Conservation (phyloP, 116 monocot species). For the Zostera marina region DNA sequence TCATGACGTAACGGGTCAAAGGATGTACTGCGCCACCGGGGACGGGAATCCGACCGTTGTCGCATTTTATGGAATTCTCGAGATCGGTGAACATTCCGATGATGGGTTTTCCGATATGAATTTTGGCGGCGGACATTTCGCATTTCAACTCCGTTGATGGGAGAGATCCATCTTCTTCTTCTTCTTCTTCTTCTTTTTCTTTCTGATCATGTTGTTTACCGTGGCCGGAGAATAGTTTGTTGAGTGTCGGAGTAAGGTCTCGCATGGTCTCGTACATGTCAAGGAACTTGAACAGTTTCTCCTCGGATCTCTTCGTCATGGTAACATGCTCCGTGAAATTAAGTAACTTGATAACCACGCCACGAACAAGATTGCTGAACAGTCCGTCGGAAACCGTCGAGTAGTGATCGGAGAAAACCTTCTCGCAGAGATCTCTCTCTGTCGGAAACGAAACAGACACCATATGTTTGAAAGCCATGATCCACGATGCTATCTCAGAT, state of each 20-base stretch:
- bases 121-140: slow-evolving; percentile 15
- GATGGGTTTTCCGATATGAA: slow-evolving; percentile 32
- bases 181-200: no score
- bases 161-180: not conserved
- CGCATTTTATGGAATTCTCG: slow-evolving; percentile 48
- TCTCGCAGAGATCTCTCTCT: not conserved
- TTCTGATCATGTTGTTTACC: no score
- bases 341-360: slow-evolving; percentile 21
- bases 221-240: slow-evolving; percentile 7
- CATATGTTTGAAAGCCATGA: not conserved
- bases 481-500: not conserved
- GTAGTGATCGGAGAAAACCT: not conserved
- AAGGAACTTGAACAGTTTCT: slow-evolving; percentile 77
- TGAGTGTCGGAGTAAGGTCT: slow-evolving; percentile 23
- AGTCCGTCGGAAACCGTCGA: not conserved
- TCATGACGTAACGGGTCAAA: slow-evolving; percentile 69
- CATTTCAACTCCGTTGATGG: slow-evolving; percentile 14
- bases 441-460: not conserved
- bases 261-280: slow-evolving; percentile 56
- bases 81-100: slow-evolving; percentile 62
- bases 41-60: slow-evolving; percentile 35
- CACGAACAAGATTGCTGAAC: not conserved
- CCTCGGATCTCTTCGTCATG: slow-evolving; percentile 38
- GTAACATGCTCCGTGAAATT: slow-evolving; percentile 38
- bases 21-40: slow-evolving; percentile 80